Conservation (phyloP, 2,329 filamentous ascomycete genomes). For the Fusarium coffeatum region DNA sequence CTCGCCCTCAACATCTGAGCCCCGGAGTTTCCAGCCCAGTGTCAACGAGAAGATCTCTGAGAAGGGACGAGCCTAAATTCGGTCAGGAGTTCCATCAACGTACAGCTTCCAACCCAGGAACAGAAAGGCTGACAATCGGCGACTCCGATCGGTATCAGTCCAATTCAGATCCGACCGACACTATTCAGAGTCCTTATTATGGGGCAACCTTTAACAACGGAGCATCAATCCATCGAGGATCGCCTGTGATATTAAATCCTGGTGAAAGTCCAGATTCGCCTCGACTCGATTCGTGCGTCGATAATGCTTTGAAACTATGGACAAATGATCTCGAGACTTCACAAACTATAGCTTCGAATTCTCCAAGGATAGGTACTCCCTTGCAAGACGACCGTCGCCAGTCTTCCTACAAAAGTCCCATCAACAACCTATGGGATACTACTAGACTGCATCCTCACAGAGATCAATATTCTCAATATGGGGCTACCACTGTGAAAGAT, state of each 20-base stretch:
- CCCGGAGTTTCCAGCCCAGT: background rate
- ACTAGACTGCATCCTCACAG: background rate
- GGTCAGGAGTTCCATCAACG: background rate
- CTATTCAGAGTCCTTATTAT: too few species aligned
- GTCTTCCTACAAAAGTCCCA: background rate
- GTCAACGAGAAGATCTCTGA: background rate
- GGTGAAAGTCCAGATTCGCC: background rate
- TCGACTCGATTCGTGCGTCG: background rate
- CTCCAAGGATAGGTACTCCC: background rate
- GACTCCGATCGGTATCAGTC: background rate
- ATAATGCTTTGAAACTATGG: background rate
- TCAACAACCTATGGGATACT: background rate
- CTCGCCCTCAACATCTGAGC: background rate
- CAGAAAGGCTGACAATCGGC: background rate
- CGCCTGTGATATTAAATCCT: background rate
- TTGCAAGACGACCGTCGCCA: background rate
- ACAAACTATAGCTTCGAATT: background rate
- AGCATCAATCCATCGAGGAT: background rate
- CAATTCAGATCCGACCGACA: background rate
- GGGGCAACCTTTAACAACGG: background rate
- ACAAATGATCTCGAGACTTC: background rate
- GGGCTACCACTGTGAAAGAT: background rate
- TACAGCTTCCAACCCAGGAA: background rate
- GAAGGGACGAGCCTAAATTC: background rate
- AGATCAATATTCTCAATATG: background rate